Conservation (phyloP, 2,329 filamentous ascomycete species). For the Mycosphaerella arachidis region DNA sequence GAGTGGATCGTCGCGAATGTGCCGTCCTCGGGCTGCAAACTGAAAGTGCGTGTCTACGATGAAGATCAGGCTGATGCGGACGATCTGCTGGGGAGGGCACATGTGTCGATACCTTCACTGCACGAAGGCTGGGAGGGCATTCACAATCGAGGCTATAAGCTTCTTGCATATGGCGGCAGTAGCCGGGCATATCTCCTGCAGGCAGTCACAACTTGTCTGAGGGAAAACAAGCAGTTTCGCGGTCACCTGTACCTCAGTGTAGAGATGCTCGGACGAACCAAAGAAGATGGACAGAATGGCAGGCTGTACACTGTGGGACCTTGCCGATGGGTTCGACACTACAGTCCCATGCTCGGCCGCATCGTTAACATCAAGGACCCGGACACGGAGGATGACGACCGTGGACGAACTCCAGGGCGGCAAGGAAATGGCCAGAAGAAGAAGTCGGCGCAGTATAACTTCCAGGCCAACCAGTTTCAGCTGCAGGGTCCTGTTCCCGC, state of each 20-base stretch:
- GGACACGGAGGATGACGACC: slow-evolving; percentile 36
- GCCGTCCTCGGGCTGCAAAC: slow-evolving; percentile 70
- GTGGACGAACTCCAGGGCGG: background rate
- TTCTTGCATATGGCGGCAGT: slow-evolving; percentile 80
- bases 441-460: slow-evolving; percentile 63
- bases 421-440: slow-evolving; percentile 37
- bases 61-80: slow-evolving; percentile 84
- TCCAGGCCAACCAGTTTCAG: slow-evolving; percentile 90
- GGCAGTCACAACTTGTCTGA: slow-evolving; percentile 60
- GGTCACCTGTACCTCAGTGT: slow-evolving; percentile 69
- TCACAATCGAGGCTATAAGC: slow-evolving; percentile 58
- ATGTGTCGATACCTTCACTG: slow-evolving; percentile 59
- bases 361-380: slow-evolving; percentile 63
- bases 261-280: slow-evolving; percentile 70
- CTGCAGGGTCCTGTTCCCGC: slow-evolving; percentile 76
- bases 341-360: slow-evolving; percentile 81
- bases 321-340: slow-evolving; percentile 73
- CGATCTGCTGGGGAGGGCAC: slow-evolving; percentile 82
- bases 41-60: slow-evolving; percentile 85
- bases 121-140: slow-evolving; percentile 65
- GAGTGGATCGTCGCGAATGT: slow-evolving; percentile 88
- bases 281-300: slow-evolving; percentile 55
- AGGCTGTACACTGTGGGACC: slow-evolving; percentile 76
- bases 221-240: slow-evolving; percentile 60
- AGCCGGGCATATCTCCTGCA: slow-evolving; percentile 79